These are phyloP conservation scores for Penicillium mononematosum DNA, from an alignment of 495 filamentous ascomycete genomes.

Conservation along the genomic window DNA sequence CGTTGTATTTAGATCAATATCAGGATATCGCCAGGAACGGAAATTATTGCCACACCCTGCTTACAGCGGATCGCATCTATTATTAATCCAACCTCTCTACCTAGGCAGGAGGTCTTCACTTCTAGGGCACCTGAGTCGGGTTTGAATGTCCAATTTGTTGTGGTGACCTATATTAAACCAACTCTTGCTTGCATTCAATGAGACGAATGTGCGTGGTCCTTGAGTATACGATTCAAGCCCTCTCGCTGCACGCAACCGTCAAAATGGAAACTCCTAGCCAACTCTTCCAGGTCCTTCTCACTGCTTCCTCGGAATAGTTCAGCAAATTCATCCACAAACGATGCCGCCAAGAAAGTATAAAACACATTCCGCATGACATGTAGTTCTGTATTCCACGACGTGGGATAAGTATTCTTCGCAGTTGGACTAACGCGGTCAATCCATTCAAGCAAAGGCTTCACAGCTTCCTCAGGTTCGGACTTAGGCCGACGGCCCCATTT, in stretches of 20 bases:
- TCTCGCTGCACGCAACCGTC: conserved; percentile 56
- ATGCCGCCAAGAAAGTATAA: conserved; percentile 53
- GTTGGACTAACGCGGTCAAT: conserved; percentile 41
- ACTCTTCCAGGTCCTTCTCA: conserved; percentile 53
- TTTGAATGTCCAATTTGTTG: not conserved
- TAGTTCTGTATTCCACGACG: conserved; percentile 55
- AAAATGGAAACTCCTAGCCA: conserved; percentile 56
- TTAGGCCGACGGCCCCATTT: conserved; percentile 52
- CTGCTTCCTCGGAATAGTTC: conserved; percentile 55
- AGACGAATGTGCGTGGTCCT: conserved; percentile 32
- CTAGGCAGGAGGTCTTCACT: too few species aligned
- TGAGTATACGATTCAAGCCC: conserved; percentile 56
- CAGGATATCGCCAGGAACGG: not conserved
- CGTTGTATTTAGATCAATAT: conserved; percentile 11
- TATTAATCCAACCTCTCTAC: not conserved
- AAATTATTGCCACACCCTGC: conserved; percentile 19
- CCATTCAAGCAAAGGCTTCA: conserved; percentile 43
- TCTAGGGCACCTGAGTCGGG: not conserved
- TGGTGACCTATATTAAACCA: not conserved
- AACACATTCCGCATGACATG: conserved; percentile 53
- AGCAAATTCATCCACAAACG: conserved; percentile 58
- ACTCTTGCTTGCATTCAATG: not conserved
- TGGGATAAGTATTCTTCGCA: conserved; percentile 52
- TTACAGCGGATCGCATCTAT: not conserved
- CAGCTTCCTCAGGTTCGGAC: conserved; percentile 33